Base-by-base conservation (phyloP, 495 filamentous ascomycete species). In the Aspergillus baeticus region DNA sequence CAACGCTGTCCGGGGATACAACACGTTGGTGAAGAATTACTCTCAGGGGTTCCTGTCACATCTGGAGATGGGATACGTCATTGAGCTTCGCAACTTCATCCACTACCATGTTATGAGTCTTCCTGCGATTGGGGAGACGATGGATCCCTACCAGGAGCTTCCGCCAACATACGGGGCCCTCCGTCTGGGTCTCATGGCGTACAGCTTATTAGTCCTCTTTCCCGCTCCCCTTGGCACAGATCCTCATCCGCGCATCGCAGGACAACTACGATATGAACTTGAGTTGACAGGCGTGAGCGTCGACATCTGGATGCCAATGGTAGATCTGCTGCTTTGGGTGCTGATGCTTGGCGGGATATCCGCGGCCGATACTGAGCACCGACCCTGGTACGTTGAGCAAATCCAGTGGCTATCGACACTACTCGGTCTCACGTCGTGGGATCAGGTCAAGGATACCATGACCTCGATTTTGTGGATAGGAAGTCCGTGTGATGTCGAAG, bases 61-160 rank as follows among this genome's bases (percentile, higher is more conserved):
- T 15, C 47, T 50, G 1, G 47, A 50, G 11, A 18, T 36, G 17
- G 47, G 33, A 13, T 37, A 21, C 17, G 15, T 50, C 1, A 31
- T 50, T 17, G 33, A 20, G 4, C 10, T 50, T 10, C 47, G 47
- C 17, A 50, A 50, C 18, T 6, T 37, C n/a, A 50, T 50, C 15
- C 47, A 50, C 29, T 50, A 50, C 34, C 31, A 20, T 20, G 15
- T 37, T 15, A 36, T 50, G 33, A 50, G 31, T 34, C 47, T 50
- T 18, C 47, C 47, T 10, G 3, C 47, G 2, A 6, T 34, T 0
- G 31, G 7, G 2, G 47, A 50, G 34, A 11, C 36, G 10, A 8
- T 18, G 6, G 47, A 13, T 13, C 11, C 15, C 5, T 5, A 18
- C 13, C 47, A 13, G 13, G 17, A 37, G 10, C 3, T 37, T 0